Base-by-base conservation (phyloP, 805 yeast genomes). In the Torulaspora quercuum region DNA sequence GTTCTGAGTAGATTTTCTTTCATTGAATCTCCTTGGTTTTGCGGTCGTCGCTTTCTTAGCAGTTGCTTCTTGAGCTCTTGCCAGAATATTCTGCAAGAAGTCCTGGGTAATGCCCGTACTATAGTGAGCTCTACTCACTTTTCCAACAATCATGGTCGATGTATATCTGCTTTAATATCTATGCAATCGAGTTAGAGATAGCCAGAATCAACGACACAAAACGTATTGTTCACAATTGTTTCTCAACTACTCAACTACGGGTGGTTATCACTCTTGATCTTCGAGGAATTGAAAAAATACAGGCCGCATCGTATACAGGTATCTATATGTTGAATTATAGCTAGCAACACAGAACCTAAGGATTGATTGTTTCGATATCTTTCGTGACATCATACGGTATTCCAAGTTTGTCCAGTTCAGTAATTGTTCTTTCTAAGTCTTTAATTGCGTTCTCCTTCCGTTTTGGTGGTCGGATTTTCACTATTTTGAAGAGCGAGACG, bases 51-150 rank as follows among this genome's bases (percentile, higher is more conserved):
- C 26, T 17, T 33, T 47, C 32, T 42, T 41, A 10, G 59, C 45
- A 10, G 61, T 49, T 9, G 57, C 59, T 31, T 57, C 55, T 32
- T 57, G 56, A 12, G 62, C 64, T 32, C 52, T 50, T n/a, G 45
- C 48, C 19, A 59, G 42, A 8, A 59, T 52, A 18, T 50, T 52
- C 20, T 54, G 50, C 33, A 59, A 45, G 29, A 57, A 59, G 30
- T 59, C 63, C 37, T 57, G 55, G 1, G 62, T 51, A 9, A 57
- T 49, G 7, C 48, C 44, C 23, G 53, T 48, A 34, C 56, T 52
- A 30, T 53, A 51, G 17, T 32, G 34, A 17, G 47, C 39, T 12
- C 45, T 42, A 12, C 31, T 16, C 7, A 41, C 21, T 21, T 21
- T 35, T 22, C 24, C 17, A 12, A 37, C 19, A 33, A 37, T 31